Evolutionary conservation across 179 eudicot species (phyloP).

Genomic region (Sideroxylon spinosum): DNA sequence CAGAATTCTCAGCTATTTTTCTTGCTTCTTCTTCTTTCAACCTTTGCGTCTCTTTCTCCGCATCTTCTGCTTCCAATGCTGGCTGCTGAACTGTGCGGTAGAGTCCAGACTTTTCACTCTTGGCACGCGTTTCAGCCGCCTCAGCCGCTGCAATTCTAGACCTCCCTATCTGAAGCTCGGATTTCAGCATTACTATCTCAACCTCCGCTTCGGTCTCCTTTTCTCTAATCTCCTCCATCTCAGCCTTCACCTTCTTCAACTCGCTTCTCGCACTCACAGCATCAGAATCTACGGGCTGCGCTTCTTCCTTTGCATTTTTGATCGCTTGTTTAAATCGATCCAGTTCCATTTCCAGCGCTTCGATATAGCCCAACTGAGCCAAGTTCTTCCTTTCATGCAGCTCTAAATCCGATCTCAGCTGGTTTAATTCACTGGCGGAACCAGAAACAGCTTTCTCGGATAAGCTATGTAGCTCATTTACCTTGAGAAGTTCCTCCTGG

Average conservation of each 20-base stretch:
- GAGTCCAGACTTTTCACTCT: slow-evolving; percentile 18
- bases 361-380: not conserved
- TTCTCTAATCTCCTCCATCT: slow-evolving; percentile 15
- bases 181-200: slow-evolving; percentile 29
- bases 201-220: slow-evolving; percentile 26
- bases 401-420: slow-evolving; percentile 11
- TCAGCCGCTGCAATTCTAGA: slow-evolving; percentile 27
- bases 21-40: slow-evolving; percentile 21
- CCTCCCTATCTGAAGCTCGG: slow-evolving; percentile 30
- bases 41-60: slow-evolving; percentile 21
- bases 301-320: slow-evolving; percentile 13
- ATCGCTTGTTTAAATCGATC: not conserved
- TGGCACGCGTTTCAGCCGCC: slow-evolving; percentile 23
- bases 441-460: slow-evolving; percentile 22
- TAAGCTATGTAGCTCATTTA: slow-evolving; percentile 9
- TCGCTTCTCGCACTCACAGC: not conserved
- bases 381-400: slow-evolving; percentile 5
- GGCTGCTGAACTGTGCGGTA: slow-evolving; percentile 7
- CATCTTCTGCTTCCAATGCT: slow-evolving; percentile 13
- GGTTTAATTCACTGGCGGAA: slow-evolving; percentile 11
- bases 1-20: not conserved
- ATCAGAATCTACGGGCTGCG: not conserved
- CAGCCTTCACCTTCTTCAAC: slow-evolving; percentile 2
- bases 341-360: slow-evolving; percentile 10
- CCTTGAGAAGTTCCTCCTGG: slow-evolving; percentile 22